A percentile compares a stretch with the other conserved stretches of the same genome.
These are phyloP conservation scores for Microglena sp. DNA, from an alignment of 139 green algal species.

Conservation along the genomic window DNA sequence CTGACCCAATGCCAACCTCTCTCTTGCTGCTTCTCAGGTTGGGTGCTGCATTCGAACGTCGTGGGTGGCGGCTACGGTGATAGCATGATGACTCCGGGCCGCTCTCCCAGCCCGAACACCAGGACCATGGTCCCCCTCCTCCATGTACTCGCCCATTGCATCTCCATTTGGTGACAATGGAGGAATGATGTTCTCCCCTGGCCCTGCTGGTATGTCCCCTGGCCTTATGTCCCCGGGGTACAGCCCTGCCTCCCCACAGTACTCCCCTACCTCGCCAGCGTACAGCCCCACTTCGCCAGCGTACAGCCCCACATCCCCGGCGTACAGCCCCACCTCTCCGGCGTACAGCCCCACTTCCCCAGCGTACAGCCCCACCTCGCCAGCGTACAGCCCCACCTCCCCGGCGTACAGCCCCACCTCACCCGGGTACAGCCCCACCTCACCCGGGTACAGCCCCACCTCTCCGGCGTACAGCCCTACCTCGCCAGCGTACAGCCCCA, in stretches of 20 bases:
- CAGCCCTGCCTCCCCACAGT: slow-evolving; percentile 37
- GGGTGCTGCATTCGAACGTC: neutral
- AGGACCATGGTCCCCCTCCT: slow-evolving; percentile 41
- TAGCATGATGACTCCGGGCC: too few relatives aligned
- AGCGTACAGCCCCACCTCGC: slow-evolving; percentile 62
- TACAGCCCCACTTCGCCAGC: slow-evolving; percentile 38
- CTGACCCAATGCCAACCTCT: too few relatives aligned
- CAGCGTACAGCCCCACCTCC: slow-evolving; percentile 30
- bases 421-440: slow-evolving; percentile 48
- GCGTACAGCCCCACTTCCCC: slow-evolving; percentile 44
- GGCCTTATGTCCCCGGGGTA: slow-evolving; percentile 25
- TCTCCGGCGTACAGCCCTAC: slow-evolving; percentile 36
- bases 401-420: slow-evolving; percentile 63
- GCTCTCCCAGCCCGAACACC: slow-evolving; percentile 19
- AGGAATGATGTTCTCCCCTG: slow-evolving; percentile 24
- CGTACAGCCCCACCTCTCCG: slow-evolving; percentile 51
- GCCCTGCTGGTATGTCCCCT: slow-evolving; percentile 5
- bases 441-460: slow-evolving; percentile 55
- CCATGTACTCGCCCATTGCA: slow-evolving; percentile 37
- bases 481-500: slow-evolving; percentile 46
- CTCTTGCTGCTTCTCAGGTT: too few relatives aligned
- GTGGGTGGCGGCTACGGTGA: neutral
- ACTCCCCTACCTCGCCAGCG: slow-evolving; percentile 30
- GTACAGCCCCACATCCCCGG: slow-evolving; percentile 56
- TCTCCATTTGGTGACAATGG: slow-evolving; percentile 35